Evolutionary conservation across 1,139 yeast genomes (phyloP), one percentile per base, ranked within the genome.

Genomic region (Protomyces lactucae-debilis): DNA sequence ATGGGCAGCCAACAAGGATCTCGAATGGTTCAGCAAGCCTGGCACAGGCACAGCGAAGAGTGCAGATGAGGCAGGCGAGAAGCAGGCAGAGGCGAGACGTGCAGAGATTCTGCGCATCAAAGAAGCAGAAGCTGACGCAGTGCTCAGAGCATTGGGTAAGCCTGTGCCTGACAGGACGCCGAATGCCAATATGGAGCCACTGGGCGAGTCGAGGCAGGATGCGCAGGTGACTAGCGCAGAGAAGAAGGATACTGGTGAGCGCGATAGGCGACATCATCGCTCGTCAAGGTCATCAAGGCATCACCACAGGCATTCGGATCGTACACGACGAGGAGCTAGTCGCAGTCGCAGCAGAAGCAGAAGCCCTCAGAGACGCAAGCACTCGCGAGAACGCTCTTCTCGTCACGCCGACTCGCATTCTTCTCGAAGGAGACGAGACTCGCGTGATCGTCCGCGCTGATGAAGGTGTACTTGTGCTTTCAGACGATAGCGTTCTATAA

Each of bases 1-100:
- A 6, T 68, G 73, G 69, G 71, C 69, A 40, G 61, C 67, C 25
- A 67, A 70, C 25, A 67, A 67, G 39, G 75, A 72, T 57, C 65
- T 68, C 36, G 67, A 68, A 12, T 72, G 75, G 75, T 72, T 72
- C 61, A 57, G 71, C 32, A 69, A 69, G 54, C 71, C 68, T 6
- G 64, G 64, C 40, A 39, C 54, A 2, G 10, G 57, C 9, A 48
- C 46, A 9, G 53, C 55, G 37, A 52, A 61, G 25, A 53, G 35
- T 52, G 60, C 56, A 23, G 8, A 28, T 28, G 51, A 56, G 28
- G 52, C 40, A n/a, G 45, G 18, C 2, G 53, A 52, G 8, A 35
- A 37, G 12, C 35, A 25, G 23, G 51, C 56, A 14, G 52, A 59
- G 25, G 57, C 52, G 18, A 18, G 51, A 8, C n/a, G 46, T 9